Base-by-base conservation (phyloP, 2,329 filamentous ascomycete genomes). In the Sclerotinia nivalis region DNA sequence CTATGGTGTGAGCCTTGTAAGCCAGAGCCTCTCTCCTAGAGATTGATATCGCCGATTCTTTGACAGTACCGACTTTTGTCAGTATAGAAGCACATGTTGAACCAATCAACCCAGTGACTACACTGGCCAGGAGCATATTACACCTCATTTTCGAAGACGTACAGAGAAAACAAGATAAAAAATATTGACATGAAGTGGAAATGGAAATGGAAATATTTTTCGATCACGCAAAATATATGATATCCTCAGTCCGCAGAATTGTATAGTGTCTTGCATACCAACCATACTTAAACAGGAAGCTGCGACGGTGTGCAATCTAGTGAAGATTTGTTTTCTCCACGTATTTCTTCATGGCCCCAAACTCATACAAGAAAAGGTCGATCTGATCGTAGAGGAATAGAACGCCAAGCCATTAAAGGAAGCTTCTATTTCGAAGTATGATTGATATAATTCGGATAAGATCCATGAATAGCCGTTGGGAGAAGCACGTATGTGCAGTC, bases 1-100 rank as follows among this genome's bases (percentile, higher is more conserved):
- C 70, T 70, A 75, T 72, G 37, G 71, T 73, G 31, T 72, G 34
- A 5, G 74, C 12, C 28, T 28, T 37, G 22, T 69, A 69, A 25
- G 58, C 58, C 15, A 55, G 40, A 45, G 45, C 8, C 15, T 61
- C 66, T 20, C 66, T 55, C 28, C 58, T 60, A 64, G 25, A 25
- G 22, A 55, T 34, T 31, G 49, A 69, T 62, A 37, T 28, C 10
- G 25, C 10, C 15, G 58, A 45, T 43, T 62, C 47, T 64, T 34
- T 62, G 37, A 62, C 25, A 25, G 66, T 50, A 28, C 66, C 66
- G 6, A 64, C 34, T 37, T 37, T 69, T 34, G 66, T 55, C 37
- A 69, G 45, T 54, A 69, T 69, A 45, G 66, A 69, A 25, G 66
- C 66, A 64, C 13, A 64, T 37, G 58, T 6, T 45, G 66, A 55